Evolutionary conservation across 2,329 filamentous ascomycete species (phyloP).

Genomic region (Sarocladium oryzae): DNA sequence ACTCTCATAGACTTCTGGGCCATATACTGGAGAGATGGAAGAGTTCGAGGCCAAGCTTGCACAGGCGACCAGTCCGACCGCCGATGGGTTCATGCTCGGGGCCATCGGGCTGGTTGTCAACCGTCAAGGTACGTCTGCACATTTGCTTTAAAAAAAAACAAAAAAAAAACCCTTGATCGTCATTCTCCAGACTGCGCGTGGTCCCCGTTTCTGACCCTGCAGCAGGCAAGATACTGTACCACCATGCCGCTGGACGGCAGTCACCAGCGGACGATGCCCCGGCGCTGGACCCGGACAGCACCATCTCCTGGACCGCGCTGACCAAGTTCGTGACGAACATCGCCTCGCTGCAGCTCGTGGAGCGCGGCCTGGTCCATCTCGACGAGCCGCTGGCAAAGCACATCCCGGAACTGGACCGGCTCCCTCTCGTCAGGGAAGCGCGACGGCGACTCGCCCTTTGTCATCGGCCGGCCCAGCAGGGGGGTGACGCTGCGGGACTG

Average conservation of each 20-base stretch:
- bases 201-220: background rate
- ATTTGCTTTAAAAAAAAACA: background rate
- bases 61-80: background rate
- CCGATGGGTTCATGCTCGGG: background rate
- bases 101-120: background rate
- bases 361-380: background rate
- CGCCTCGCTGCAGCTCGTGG: slow-evolving; percentile 41
- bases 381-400: background rate
- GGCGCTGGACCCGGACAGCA: background rate
- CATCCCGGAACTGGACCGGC: too few relatives aligned
- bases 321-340: slow-evolving; percentile 24
- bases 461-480: too few relatives aligned
- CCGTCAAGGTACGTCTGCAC: background rate
- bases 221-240: background rate
- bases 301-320: background rate
- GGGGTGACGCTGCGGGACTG: too few relatives aligned
- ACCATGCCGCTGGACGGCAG: background rate
- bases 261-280: background rate
- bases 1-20: too few relatives aligned
- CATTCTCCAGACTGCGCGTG: too few relatives aligned
- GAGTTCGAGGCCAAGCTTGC: background rate
- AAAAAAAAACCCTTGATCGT: background rate
- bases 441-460: too few relatives aligned
- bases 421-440: too few relatives aligned
- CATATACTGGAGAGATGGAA: background rate